Conservation (phyloP, 345 rosid genomes). For the Excoecaria agallocha region DNA sequence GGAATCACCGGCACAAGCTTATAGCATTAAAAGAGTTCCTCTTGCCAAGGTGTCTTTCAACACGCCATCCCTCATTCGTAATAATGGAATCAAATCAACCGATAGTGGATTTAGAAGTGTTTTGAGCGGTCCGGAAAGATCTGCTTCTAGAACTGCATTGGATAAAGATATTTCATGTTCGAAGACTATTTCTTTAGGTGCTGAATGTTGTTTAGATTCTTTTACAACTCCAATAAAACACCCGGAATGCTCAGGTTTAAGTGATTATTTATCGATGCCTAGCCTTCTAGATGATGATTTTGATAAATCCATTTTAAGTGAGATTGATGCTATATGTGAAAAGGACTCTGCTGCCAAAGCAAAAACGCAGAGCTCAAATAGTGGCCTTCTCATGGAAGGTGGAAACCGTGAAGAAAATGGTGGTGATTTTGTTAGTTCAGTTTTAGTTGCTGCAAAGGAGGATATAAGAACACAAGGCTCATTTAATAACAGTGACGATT, state of each 20-base stretch:
- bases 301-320: constrained; percentile 60
- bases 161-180: constrained; percentile 15
- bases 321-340: constrained; percentile 66
- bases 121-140: constrained; percentile 10
- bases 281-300: constrained; percentile 69
- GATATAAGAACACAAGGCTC: constrained; percentile 3
- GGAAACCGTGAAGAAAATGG: constrained; percentile 21
- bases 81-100: constrained; percentile 16
- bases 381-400: constrained; percentile 17
- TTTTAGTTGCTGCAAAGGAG: constrained; percentile 17
- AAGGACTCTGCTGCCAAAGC: constrained; percentile 44
- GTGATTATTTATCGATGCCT: constrained; percentile 32
- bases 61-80: constrained; percentile 27
- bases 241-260: constrained; percentile 26
- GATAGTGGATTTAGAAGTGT: constrained; percentile 14
- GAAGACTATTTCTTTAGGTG: constrained; percentile 17
- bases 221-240: constrained; percentile 44
- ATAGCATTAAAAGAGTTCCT: constrained; percentile 45
- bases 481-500: constrained; percentile 7
- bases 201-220: constrained; percentile 27
- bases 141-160: constrained; percentile 12
- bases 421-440: constrained; percentile 19
- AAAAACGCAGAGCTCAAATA: constrained; percentile 27
- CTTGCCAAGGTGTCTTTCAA: constrained; percentile 51
- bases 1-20: constrained; percentile 20